Evolutionary conservation across 371 early-diverging fungal species (phyloP).

Genomic region (Mucor mucedo): DNA sequence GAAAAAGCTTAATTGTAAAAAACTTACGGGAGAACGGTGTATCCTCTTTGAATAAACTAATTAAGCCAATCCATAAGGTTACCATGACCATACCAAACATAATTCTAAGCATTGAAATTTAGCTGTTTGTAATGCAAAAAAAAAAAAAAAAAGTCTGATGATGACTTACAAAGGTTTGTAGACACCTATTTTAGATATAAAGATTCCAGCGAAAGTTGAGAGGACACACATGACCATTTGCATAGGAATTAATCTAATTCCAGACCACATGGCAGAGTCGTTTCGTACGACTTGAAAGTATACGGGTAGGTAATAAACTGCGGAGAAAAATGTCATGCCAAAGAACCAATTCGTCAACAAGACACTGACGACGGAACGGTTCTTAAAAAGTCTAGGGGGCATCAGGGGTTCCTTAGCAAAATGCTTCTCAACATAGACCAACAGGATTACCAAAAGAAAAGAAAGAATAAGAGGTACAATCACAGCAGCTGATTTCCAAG

Average conservation of each 20-base stretch:
- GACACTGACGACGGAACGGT: constrained; percentile 46
- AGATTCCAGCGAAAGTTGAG: constrained; percentile 33
- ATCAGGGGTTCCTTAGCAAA: constrained; percentile 57
- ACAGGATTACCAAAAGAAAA: constrained; percentile 38
- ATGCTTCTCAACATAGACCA: constrained; percentile 48
- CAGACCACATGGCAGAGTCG: constrained; percentile 58
- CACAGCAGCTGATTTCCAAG: constrained; percentile 67
- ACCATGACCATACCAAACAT: constrained; percentile 45
- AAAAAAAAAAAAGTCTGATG: no score
- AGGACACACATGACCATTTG: constrained; percentile 32
- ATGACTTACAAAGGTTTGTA: constrained; percentile 55
- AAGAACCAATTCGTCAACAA: constrained; percentile 56
- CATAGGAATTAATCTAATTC: constrained; percentile 51
- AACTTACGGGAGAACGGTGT: constrained; percentile 38
- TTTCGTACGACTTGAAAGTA: constrained; percentile 77
- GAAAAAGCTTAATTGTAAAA: not conserved
- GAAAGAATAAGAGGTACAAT: constrained; percentile 61
- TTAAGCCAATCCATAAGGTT: constrained; percentile 41
- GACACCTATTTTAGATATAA: constrained; percentile 47
- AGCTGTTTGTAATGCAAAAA: not conserved
- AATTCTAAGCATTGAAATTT: constrained; percentile 23
- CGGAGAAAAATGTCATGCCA: constrained; percentile 57
- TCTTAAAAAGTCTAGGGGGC: constrained; percentile 59
- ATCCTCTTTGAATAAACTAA: constrained; percentile 32
- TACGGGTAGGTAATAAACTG: constrained; percentile 68